A percentile compares a stretch with the other conserved stretches of the same genome.
phyloP scores from a whole-genome alignment of 805 yeast genomes.

The Clavispora phyllophila region DNA sequence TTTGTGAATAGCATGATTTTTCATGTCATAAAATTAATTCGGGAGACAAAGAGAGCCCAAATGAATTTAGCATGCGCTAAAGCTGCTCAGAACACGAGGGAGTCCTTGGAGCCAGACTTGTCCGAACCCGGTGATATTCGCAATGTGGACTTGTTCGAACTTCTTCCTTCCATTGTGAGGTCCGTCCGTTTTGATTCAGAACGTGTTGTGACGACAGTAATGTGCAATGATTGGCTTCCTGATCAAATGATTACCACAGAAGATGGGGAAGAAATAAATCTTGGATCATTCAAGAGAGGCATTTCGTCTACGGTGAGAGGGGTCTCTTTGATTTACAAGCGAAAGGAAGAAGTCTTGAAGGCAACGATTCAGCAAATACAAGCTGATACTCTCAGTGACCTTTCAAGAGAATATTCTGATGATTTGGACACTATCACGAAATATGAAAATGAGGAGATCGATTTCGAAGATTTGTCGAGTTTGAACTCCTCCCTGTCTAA shows the following conservation, averaged over 20 bases:
- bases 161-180: slow-evolving; percentile 26
- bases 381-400: slow-evolving; percentile 36
- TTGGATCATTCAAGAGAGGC: slow-evolving; percentile 36
- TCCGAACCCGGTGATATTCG: neutral
- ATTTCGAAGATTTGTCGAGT: slow-evolving; percentile 30
- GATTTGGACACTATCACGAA: slow-evolving; percentile 29
- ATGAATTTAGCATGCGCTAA: slow-evolving; percentile 24
- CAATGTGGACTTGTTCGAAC: slow-evolving; percentile 23
- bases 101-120: neutral
- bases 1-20: slow-evolving; percentile 36
- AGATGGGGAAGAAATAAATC: slow-evolving; percentile 23
- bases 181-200: slow-evolving; percentile 23
- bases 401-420: slow-evolving; percentile 27
- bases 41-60: slow-evolving; percentile 23
- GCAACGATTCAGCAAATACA: slow-evolving; percentile 20
- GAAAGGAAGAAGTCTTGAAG: slow-evolving; percentile 17
- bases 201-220: slow-evolving; percentile 27
- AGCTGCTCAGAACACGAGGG: neutral
- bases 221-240: slow-evolving; percentile 40
- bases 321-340: slow-evolving; percentile 19
- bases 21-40: slow-evolving; percentile 27
- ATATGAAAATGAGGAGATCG: slow-evolving; percentile 14
- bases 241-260: slow-evolving; percentile 23
- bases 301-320: slow-evolving; percentile 25
- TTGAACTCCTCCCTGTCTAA: slow-evolving; percentile 19